Evolutionary conservation across 352 stramenopile genomes (phyloP).

Genomic region (Pythium apleroticum): DNA sequence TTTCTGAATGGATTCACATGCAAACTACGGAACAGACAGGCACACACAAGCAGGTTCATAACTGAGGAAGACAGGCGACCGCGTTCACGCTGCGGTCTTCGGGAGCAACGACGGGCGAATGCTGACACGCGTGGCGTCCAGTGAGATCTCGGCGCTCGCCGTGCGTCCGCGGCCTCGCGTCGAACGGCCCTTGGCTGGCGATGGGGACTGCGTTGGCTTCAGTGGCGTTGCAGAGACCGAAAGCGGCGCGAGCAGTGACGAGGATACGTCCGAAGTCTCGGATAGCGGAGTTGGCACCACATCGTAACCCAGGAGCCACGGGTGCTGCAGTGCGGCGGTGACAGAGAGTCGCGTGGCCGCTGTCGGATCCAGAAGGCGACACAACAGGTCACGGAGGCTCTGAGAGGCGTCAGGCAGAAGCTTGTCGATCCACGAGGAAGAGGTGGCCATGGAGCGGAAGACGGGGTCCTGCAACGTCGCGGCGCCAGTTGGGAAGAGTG

Average conservation of each 20-base stretch:
- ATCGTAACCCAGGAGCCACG: conserved; percentile 32
- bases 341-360: conserved; percentile 50
- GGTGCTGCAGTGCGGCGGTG: conserved; percentile 47
- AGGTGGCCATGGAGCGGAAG: conserved; percentile 41
- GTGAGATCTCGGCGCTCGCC: conserved; percentile 48
- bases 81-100: neutral
- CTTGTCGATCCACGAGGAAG: conserved; percentile 1
- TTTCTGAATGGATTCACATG: neutral
- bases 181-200: conserved; percentile 25
- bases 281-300: neutral
- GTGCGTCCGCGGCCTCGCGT: conserved; percentile 19
- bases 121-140: conserved; percentile 56
- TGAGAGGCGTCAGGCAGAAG: conserved; percentile 26
- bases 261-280: neutral
- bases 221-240: neutral
- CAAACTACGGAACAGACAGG: neutral
- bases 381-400: conserved; percentile 44
- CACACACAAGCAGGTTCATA: conserved; percentile 4
- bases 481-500: conserved; percentile 40
- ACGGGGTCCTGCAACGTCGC: conserved; percentile 46
- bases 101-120: conserved; percentile 30
- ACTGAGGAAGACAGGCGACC: neutral
- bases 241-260: neutral
- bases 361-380: conserved; percentile 48
- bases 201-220: conserved; percentile 17